Base-by-base conservation (phyloP, 306 rosid species). In the Citrullus mucosospermus region DNA sequence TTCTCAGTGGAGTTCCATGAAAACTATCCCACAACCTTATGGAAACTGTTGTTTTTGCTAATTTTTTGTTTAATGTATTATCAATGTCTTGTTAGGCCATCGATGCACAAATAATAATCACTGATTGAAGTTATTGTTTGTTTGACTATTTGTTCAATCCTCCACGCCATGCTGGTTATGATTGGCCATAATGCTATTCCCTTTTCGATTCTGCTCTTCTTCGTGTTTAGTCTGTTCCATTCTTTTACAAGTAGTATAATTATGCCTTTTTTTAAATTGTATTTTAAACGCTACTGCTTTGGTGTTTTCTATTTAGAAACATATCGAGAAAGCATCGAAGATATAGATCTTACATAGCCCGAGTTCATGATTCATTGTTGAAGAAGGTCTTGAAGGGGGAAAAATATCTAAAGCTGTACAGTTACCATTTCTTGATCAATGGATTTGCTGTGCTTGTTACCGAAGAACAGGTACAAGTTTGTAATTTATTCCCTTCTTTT, bases 361-460 rank as follows among this genome's bases (percentile, higher is more conserved):
- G 84, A 80, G 85, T 83, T 82, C 99, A 96, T 56, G 99, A 96
- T 88, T 90, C 99, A 22, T 83, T 96, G 88, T 84, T 96, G 90
- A 87, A 85, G 85, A 89, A 80, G 87, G 92, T 80, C 59, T 88
- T 96, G 79, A 90, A 81, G 72, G 99, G 99, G 86, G 91, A 90
- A 89, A 91, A 87, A 74, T 96, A 96, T 91, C 82, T 96, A 87
- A 96, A 96, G 84, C 86, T 96, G 78, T 96, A 96, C 81, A 96
- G 99, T 86, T 96, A 96, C 87, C 98, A 90, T 81, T 96, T 89
- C 89, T 85, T 92, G 83, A 91, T 96, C 78, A 92, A 92, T 77
- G 99, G 99, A 81, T 96, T 96, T 38, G 85, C 99, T 16, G 97
- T 92, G 84, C 86, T 92, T 63, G 91, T 91, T 77, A 90, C 98